Evolutionary conservation across 345 rosid genomes (phyloP).

Genomic region (Syzygium grande): DNA sequence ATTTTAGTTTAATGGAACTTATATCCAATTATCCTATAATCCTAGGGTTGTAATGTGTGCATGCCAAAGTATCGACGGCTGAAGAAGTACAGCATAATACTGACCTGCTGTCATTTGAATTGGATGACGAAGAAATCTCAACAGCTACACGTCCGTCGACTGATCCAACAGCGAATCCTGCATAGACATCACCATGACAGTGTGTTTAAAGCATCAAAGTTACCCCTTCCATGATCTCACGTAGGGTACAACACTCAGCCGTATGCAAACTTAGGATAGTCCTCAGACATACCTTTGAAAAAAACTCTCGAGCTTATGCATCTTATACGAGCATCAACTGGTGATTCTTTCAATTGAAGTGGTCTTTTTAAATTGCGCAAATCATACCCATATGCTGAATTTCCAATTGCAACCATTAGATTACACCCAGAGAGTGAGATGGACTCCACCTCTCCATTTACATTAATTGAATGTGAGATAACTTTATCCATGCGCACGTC

Average conservation of each 20-base stretch:
- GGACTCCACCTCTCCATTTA: conserved; percentile 48
- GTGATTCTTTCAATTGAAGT: conserved; percentile 39
- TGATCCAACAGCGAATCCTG: conserved; percentile 89
- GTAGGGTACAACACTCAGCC: neutral
- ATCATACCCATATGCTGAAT: conserved; percentile 51
- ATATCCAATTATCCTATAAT: neutral
- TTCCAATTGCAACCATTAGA: conserved; percentile 55
- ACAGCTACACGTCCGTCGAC: conserved; percentile 76
- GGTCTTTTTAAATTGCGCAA: conserved; percentile 50
- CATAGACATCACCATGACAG: conserved; percentile 2
- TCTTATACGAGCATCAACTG: conserved; percentile 40
- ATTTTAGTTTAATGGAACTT: neutral
- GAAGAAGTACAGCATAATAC: neutral
- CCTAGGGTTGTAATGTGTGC: neutral
- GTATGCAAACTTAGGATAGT: neutral
- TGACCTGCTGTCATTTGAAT: conserved; percentile 43
- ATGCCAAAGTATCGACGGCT: neutral
- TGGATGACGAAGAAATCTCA: conserved; percentile 34
- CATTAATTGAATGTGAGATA: conserved; percentile 9
- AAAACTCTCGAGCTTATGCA: conserved; percentile 41
- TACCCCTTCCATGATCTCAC: neutral
- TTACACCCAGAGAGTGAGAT: conserved; percentile 58
- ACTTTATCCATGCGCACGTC: conserved; percentile 39
- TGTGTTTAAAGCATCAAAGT: neutral
- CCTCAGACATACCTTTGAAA: conserved; percentile 37